Evolutionary conservation across 345 rosid species (phyloP).

Genomic region (Citrus inodora): DNA sequence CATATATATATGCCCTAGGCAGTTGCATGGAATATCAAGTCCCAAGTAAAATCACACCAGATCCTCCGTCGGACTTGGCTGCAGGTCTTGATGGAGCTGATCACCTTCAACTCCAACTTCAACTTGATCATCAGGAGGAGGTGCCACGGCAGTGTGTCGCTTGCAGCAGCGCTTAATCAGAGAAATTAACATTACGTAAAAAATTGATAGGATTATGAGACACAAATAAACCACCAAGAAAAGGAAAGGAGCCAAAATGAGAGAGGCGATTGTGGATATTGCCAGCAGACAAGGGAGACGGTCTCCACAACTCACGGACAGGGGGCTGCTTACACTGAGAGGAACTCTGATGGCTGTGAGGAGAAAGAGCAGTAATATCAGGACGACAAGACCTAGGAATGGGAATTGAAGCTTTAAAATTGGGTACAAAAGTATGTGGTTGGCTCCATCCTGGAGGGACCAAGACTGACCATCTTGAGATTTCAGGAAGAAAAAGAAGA

Average conservation of each 20-base stretch:
- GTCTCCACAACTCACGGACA: neutral
- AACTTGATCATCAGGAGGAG: too few relatives aligned
- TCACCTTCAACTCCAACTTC: too few relatives aligned
- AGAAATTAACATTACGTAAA: neutral
- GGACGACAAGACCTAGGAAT: neutral
- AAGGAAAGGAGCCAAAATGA: neutral
- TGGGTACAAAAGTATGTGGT: neutral
- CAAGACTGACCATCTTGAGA: neutral
- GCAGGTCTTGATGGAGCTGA: too few relatives aligned
- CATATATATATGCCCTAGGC: too few relatives aligned
- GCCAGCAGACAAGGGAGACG: neutral
- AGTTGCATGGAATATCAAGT: too few relatives aligned
- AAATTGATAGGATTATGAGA: neutral
- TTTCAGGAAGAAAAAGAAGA: neutral
- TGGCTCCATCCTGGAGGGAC: neutral
- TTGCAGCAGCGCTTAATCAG: neutral
- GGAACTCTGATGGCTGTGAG: neutral
- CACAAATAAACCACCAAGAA: neutral
- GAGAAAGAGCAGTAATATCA: neutral
- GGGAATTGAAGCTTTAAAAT: neutral
- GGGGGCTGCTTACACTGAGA: neutral
- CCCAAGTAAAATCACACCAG: too few relatives aligned
- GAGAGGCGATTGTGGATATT: neutral
- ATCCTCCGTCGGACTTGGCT: too few relatives aligned
- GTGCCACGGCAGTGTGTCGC: too few relatives aligned